Evolutionary conservation across 805 yeast species (phyloP).

Genomic region (Metschnikowia reukaufii): DNA sequence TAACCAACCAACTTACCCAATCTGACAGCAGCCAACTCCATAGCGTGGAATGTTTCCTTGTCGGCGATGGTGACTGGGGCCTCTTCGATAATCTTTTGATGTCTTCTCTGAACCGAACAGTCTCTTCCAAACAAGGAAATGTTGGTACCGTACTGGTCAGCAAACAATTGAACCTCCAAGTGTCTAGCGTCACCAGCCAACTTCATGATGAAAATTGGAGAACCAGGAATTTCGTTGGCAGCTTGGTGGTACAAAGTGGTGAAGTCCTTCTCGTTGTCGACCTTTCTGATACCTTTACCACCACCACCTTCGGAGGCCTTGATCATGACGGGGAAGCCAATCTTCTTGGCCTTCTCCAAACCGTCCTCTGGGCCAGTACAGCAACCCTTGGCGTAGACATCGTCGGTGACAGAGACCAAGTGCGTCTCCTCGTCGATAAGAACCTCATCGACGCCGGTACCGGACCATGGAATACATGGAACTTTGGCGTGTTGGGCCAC

Average conservation of each 20-base stretch:
- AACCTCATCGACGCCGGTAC: slow-evolving; percentile 92
- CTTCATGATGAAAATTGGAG: slow-evolving; percentile 97
- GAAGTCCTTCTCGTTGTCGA: slow-evolving; percentile 80
- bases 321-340: slow-evolving; percentile 98
- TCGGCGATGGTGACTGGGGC: slow-evolving; percentile 98
- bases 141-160: slow-evolving; percentile 98
- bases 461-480: slow-evolving; percentile 99
- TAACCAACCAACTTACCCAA: slow-evolving; percentile 96
- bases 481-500: slow-evolving; percentile 99
- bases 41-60: slow-evolving; percentile 75
- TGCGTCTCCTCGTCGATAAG: slow-evolving; percentile 63
- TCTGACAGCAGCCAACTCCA: slow-evolving; percentile 98
- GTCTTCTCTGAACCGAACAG: slow-evolving; percentile 99
- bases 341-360: slow-evolving; percentile 72
- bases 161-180: slow-evolving; percentile 94
- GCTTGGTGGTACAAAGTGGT: slow-evolving; percentile 83
- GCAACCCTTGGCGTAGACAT: slow-evolving; percentile 84
- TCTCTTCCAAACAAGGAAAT: slow-evolving; percentile 98
- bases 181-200: slow-evolving; percentile 97
- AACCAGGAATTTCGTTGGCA: slow-evolving; percentile 96
- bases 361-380: slow-evolving; percentile 87
- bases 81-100: slow-evolving; percentile 97
- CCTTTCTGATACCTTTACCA: slow-evolving; percentile 99
- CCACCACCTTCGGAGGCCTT: slow-evolving; percentile 99
- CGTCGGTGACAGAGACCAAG: slow-evolving; percentile 86